Base-by-base conservation (phyloP, 2,329 filamentous ascomycete genomes). In the Conoideocrella luteorostrata region DNA sequence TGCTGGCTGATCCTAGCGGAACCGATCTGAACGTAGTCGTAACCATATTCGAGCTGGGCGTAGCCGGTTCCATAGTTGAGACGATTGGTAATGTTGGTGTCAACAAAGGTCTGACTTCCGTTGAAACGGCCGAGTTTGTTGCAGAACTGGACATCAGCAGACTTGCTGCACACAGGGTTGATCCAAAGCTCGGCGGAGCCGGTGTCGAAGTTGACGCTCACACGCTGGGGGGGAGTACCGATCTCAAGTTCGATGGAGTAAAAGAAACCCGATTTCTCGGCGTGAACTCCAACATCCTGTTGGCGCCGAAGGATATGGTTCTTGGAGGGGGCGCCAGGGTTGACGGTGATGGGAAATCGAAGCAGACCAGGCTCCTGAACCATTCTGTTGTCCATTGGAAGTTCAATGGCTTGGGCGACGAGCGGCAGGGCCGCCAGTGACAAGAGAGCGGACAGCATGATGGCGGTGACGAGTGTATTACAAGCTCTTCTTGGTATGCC, bases 171-270 rank as follows among this genome's bases (percentile, higher is more conserved):
- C 7, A 60, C 53, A 6, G 67, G 66, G 44, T 69, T 67, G 29
- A 70, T 63, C 67, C 66, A 70, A 5, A 68, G 57, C 50, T 69
- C 66, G 7, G 58, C 55, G 4, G 66, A 68, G 13, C 65, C 65
- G 0, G 67, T 69, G 46, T 70, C 66, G 39, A 70, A 59, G 47
- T 64, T 59, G 47, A 69, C 63, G 26, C 55, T 62, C 35, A 69
- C 62, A 4, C 50, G 43, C 44, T 68, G 64, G 5, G 57, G 55
- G 4, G 67, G 67, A 0, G 60, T 66, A 7, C 67, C 67, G 28
- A 70, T 52, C 11, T 49, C 46, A 17, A 70, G 46, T 13, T 66
- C 60, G 36, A 68, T 64, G 30, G 60, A 64, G 54, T 70, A 67
- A 44, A 63, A 61, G 46, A 60, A 63, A 7, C 61, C 62, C 20